Evolutionary conservation across 1,284 basidiomycete species (phyloP).

Genomic region (Rhodotorula sp.): DNA sequence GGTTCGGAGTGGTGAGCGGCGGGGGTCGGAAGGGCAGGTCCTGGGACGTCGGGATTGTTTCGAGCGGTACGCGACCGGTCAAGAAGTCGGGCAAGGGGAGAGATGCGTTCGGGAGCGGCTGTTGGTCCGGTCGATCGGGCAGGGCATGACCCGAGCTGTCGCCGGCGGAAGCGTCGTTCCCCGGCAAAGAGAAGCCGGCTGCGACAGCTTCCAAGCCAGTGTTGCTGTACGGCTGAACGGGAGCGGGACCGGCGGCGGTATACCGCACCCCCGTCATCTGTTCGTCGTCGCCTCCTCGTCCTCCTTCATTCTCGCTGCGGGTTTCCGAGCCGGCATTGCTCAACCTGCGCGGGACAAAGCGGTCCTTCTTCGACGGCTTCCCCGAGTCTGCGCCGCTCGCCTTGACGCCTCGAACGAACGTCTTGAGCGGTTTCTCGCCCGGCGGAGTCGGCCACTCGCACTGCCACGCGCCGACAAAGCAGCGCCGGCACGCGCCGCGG

Average conservation of each 20-base stretch:
- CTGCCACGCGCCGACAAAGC: slow-evolving; percentile 18
- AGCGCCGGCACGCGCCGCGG: slow-evolving; percentile 15
- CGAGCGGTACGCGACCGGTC: no score
- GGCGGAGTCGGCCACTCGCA: slow-evolving; percentile 20
- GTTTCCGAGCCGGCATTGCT: background rate
- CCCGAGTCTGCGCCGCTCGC: background rate
- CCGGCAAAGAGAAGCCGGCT: no score
- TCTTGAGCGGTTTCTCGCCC: slow-evolving; percentile 10
- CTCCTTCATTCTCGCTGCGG: background rate
- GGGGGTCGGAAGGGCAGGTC: no score
- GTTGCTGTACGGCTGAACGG: no score
- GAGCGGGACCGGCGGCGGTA: no score
- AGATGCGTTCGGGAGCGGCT: no score
- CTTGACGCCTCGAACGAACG: slow-evolving; percentile 7
- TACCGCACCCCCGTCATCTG: background rate
- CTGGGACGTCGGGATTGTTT: no score
- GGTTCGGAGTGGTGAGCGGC: background rate
- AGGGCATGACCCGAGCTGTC: no score
- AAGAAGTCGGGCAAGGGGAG: no score
- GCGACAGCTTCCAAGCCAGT: no score
- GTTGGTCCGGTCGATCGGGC: no score
- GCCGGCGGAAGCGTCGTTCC: no score
- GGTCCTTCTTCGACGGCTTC: background rate
- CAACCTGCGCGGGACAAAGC: background rate
- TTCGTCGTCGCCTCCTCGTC: background rate